Evolutionary conservation across 2,329 filamentous ascomycete genomes (phyloP).

Genomic region (Xylariaceae sp.): DNA sequence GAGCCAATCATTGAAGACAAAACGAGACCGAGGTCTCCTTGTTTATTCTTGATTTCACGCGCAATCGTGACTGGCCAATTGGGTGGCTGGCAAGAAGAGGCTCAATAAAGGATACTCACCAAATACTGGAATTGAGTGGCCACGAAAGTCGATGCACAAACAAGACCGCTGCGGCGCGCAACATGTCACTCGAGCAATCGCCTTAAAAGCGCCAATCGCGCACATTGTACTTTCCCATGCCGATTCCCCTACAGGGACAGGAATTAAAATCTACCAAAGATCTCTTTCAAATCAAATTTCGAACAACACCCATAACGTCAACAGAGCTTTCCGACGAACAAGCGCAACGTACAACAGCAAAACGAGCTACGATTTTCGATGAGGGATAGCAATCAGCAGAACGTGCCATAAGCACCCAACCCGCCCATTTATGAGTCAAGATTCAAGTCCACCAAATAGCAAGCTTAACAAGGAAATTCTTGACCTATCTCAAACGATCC

Average conservation of each 20-base stretch:
- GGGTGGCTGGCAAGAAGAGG: background rate
- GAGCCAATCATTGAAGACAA: slow-evolving; percentile 15
- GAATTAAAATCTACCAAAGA: too few species aligned
- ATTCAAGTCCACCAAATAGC: background rate
- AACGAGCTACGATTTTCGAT: too few species aligned
- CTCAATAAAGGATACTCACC: background rate
- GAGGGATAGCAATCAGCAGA: background rate
- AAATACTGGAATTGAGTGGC: background rate
- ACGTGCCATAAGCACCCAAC: background rate
- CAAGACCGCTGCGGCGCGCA: background rate
- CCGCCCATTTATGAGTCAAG: background rate
- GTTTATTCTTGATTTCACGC: background rate
- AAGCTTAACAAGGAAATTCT: background rate
- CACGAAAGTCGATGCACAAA: background rate
- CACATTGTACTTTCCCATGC: too few species aligned
- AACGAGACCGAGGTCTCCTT: background rate
- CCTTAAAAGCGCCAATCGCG: background rate
- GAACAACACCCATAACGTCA: too few species aligned
- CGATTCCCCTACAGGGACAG: too few species aligned
- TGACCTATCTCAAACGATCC: slow-evolving; percentile 20
- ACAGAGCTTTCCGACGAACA: too few species aligned
- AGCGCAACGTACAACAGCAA: too few species aligned
- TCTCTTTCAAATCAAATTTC: too few species aligned
- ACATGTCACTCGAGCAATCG: background rate
- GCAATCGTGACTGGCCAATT: background rate